Evolutionary conservation across 371 early-diverging fungal species (phyloP), one percentile per base, ranked within the genome.

Genomic region (Mortierella sp.): DNA sequence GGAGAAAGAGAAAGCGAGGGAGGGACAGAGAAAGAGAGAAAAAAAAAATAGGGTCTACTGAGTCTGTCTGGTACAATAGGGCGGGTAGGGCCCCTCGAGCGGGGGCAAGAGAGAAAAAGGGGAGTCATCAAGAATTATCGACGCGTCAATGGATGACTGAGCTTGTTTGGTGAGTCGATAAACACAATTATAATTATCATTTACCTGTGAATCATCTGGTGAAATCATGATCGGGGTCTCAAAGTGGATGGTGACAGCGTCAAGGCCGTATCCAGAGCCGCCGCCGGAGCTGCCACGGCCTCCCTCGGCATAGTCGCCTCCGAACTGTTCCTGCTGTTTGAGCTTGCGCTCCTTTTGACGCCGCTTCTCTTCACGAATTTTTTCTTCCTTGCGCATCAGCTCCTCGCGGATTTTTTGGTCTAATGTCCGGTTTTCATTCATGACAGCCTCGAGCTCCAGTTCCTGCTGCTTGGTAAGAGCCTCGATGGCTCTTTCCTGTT

Each of bases 351-450:
- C 80, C 60, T 71, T 75, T 19, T 74, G 66, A 14, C 80, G 80
- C 52, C 62, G 74, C n/a, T 82, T 72, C 44, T 89, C 90, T 62
- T 88, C 85, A 21, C 86, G 83, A 29, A 90, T 88, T 55, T 86
- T 85, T 52, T 88, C 89, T 4, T 77, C 72, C 50, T 77, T 77
- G 18, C 77, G 72, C 62, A 71, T 44, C 15, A 88, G 83, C 44
- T 89, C 87, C 14, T 82, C 84, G 28, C 77, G 72, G 52, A 77
- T 77, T 51, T 48, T 86, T 80, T 62, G 85, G 59, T 66, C 86
- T 74, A 26, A 82, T 75, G 72, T 86, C 82, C 67, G 25, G 72
- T 80, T 75, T 6, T 74, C 77, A 21, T 82, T 76, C 51, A 76
- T 4, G 15, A 65, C 82, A 72, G 75, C 84, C 61, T 73, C 81